These are phyloP conservation scores for Guillardia theta DNA, from an alignment of 78 protist genomes.

Conservation along the genomic window DNA sequence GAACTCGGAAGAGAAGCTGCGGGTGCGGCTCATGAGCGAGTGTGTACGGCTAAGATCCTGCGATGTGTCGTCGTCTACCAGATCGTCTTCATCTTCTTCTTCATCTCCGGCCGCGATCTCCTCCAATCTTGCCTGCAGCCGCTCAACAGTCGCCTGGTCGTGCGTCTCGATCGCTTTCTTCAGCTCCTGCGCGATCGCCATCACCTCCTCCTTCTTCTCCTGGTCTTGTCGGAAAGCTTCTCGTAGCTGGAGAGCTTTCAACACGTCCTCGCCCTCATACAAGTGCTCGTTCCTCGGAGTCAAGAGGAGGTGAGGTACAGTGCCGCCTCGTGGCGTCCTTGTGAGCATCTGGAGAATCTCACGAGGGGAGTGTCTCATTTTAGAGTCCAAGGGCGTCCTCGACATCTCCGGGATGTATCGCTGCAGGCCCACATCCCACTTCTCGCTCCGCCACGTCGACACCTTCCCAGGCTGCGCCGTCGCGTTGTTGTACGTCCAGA, in stretches of 20 bases:
- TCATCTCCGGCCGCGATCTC: not conserved
- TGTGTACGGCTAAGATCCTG: no score
- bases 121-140: not conserved
- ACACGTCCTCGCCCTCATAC: not conserved
- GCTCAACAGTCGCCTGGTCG: not conserved
- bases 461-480: not conserved
- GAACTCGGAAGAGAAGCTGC: no score
- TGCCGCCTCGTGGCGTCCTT: not conserved
- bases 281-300: not conserved
- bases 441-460: not conserved
- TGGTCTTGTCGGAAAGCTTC: not conserved
- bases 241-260: not conserved
- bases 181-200: not conserved
- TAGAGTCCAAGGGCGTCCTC: not conserved
- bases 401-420: not conserved
- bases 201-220: not conserved
- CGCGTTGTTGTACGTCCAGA: slow-evolving; percentile 22
- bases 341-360: not conserved
- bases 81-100: not conserved
- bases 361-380: not conserved
- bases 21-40: no score
- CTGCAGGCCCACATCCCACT: not conserved
- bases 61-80: no score
- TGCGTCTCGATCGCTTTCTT: not conserved
- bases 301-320: not conserved